Evolutionary conservation across 495 filamentous ascomycete genomes (phyloP).

Genomic region (Neurospora hispaniola): DNA sequence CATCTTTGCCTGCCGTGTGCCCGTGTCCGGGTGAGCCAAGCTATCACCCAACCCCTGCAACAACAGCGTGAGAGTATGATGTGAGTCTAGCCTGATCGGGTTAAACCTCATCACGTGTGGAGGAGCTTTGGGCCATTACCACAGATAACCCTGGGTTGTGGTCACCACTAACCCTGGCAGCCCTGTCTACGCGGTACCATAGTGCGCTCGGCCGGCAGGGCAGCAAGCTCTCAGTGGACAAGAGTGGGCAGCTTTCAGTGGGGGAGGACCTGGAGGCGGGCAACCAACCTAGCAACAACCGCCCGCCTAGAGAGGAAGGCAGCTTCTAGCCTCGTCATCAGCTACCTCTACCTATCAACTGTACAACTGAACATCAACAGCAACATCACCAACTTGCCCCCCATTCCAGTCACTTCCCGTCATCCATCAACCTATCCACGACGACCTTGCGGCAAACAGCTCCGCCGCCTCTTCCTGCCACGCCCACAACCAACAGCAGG

Average conservation of each 20-base stretch:
- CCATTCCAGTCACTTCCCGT: background rate
- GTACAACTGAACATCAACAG: background rate
- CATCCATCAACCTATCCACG: background rate
- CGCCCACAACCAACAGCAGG: background rate
- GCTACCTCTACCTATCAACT: conserved; percentile 8
- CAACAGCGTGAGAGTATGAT: background rate
- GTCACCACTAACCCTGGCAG: background rate
- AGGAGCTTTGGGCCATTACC: conserved; percentile 21
- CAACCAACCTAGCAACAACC: background rate
- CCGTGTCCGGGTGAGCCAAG: conserved; percentile 5
- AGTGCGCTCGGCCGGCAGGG: background rate
- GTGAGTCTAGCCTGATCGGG: background rate
- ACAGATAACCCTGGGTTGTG: background rate
- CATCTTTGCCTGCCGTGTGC: conserved; percentile 6
- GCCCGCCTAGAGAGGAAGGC: conserved; percentile 17
- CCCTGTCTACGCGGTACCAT: background rate
- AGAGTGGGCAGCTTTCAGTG: background rate
- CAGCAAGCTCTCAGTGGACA: background rate
- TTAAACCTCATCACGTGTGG: conserved; percentile 15
- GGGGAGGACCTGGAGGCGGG: background rate
- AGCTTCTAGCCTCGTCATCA: conserved; percentile 33
- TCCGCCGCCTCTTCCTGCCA: background rate
- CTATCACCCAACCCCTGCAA: conserved; percentile 7
- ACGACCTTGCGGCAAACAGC: background rate
- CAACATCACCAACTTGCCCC: background rate